Evolutionary conservation across 768 basidiomycete genomes (phyloP), one percentile per base, ranked within the genome.

Genomic region (Sarcomyxa edulis): DNA sequence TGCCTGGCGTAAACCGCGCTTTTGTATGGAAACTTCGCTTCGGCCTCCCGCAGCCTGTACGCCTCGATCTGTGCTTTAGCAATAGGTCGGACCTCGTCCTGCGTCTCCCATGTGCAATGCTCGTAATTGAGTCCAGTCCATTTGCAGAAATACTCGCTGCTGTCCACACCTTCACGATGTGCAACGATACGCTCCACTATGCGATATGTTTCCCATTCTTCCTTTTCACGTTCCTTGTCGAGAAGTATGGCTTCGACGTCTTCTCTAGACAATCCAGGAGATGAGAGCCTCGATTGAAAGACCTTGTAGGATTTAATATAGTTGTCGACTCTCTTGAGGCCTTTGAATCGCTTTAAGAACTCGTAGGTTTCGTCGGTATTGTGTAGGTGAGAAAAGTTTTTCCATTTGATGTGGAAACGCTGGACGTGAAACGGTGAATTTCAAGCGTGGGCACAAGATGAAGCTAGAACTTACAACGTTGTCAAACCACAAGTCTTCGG

Each of bases 361-460:
- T 92, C 84, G 68, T 97, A 96, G 11, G 84, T 84, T 63, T 99
- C 96, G 56, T 98, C 95, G n/a, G 96, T 99, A 55, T 99, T 97
- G 69, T 98, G 96, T 11, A 98, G 73, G 58, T 98, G 95, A 7
- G 93, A 96, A 61, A 93, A 98, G 50, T 81, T 82, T 62, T 98
- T 97, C 96, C 96, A 99, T 63, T 99, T 99, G 71, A 99, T 93
- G 58, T 97, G 92, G 70, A 86, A 99, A 36, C 93, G 92, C 93
- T 96, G 48, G 43, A 37, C 18, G 32, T 11, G 21, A 32, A 39
- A 39, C 29, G 21, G 27, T 52, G 21, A 47, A 54, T 42, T 47
- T 31, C 42, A 16, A 10, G 42, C 44, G 31, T 40, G 36, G 32
- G 43, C 39, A 20, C 12, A 8, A 24, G 36, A 39, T 15, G 37